phyloP scores from a whole-genome alignment of 108 stramenopile genomes.

The Cyclostephanos tholiformis region DNA sequence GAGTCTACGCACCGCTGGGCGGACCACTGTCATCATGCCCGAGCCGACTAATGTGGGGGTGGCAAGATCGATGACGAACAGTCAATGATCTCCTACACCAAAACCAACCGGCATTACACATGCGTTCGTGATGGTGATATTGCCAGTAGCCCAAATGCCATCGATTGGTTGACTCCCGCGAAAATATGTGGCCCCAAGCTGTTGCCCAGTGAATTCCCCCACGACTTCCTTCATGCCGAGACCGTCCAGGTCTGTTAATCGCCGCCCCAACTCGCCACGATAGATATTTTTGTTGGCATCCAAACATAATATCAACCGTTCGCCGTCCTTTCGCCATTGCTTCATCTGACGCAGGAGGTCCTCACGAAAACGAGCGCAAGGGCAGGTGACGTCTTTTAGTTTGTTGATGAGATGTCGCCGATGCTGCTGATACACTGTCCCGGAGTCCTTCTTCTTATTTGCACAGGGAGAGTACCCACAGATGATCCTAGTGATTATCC shows the following conservation, averaged over 20 bases:
- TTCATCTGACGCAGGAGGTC: too few relatives aligned
- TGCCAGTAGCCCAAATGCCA: neutral
- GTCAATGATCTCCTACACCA: neutral
- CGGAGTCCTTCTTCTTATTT: neutral
- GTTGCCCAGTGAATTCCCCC: neutral
- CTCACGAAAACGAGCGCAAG: neutral
- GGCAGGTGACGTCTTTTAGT: slow-evolving; percentile 14
- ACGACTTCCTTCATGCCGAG: slow-evolving; percentile 5
- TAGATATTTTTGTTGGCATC: neutral
- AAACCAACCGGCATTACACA: slow-evolving; percentile 4
- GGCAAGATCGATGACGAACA: neutral
- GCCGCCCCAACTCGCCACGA: neutral
- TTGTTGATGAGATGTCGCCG: slow-evolving; percentile 2
- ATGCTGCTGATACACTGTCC: neutral
- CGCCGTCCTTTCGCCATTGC: neutral
- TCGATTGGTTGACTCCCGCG: slow-evolving; percentile 1
- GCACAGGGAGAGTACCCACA: neutral
- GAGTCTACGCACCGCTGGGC: slow-evolving; percentile 5
- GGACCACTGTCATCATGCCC: neutral
- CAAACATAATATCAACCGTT: neutral
- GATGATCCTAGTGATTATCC: neutral
- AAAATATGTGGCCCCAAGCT: neutral
- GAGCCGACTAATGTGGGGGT: neutral
- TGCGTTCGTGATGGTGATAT: neutral
- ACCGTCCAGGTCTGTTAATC: neutral